Conservation (phyloP, 1,139 yeast genomes). For the Candida dubliniensis region DNA sequence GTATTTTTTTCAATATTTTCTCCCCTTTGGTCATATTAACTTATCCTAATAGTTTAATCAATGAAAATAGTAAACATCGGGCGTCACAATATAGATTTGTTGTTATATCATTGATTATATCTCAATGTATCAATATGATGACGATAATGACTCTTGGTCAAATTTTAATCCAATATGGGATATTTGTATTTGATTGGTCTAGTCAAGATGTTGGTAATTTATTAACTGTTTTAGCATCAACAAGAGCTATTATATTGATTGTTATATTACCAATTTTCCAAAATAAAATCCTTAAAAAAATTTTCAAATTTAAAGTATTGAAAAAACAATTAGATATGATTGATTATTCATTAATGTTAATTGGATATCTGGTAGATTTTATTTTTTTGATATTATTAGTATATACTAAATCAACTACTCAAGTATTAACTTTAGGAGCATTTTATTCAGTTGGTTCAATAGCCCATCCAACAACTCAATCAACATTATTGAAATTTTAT, state of each 20-base stretch:
- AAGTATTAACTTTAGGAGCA: conserved; percentile 22
- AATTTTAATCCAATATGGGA: conserved; percentile 52
- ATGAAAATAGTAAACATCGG: conserved; percentile 12
- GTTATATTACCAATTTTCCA: conserved; percentile 34
- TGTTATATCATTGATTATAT: conserved; percentile 44
- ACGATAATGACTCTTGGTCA: conserved; percentile 39
- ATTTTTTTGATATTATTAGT: conserved; percentile 45
- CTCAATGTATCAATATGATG: conserved; percentile 36
- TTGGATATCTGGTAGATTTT: conserved; percentile 39
- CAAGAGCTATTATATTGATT: conserved; percentile 33
- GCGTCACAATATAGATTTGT: conserved; percentile 23
- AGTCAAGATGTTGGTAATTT: conserved; percentile 58
- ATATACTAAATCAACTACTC: conserved; percentile 19
- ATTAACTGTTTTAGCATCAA: conserved; percentile 52
- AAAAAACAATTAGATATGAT: conserved; percentile 51
- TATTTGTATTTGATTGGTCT: conserved; percentile 58
- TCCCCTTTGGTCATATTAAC: conserved; percentile 35
- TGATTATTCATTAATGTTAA: conserved; percentile 42
- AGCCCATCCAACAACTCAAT: conserved; percentile 32
- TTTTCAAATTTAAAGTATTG: conserved; percentile 34
- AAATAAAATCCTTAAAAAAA: conserved; percentile 27
- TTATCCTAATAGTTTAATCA: conserved; percentile 15
- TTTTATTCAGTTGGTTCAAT: conserved; percentile 47
- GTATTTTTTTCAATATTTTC: conserved; percentile 23
- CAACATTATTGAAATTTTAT: conserved; percentile 37